A percentile compares a stretch with the other conserved stretches of the same genome.
These are phyloP conservation scores for Musa schizocarpa DNA, from an alignment of 176 grass and related monocot genomes.

Conservation along the genomic window DNA sequence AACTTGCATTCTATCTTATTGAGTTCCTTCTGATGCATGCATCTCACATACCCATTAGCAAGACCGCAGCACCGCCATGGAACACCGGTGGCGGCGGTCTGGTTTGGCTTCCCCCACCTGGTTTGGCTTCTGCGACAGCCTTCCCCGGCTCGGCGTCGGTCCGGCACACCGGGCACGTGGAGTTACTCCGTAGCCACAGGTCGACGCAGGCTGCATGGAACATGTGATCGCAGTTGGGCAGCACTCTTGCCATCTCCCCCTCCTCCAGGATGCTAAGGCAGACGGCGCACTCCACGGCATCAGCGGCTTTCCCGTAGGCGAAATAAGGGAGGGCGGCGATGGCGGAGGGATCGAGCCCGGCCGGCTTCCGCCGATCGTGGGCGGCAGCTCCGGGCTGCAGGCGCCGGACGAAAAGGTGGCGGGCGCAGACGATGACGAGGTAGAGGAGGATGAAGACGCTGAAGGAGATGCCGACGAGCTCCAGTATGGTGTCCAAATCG, in stretches of 20 bases:
- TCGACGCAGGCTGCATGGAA: not conserved
- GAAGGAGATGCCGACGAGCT: slow-evolving; percentile 31
- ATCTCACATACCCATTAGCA: no score
- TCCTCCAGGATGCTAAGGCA: not conserved
- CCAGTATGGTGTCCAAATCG: slow-evolving; percentile 28
- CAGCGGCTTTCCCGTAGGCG: slow-evolving; percentile 12
- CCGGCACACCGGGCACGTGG: not conserved
- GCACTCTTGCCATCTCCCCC: not conserved
- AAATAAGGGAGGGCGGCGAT: slow-evolving; percentile 55
- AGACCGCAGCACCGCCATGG: no score
- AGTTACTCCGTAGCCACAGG: not conserved
- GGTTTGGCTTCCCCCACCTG: no score
- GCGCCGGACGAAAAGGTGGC: slow-evolving; percentile 7
- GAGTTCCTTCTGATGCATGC: no score
- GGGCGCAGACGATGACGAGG: not conserved
- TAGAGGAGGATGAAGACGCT: not conserved
- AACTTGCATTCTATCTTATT: no score
- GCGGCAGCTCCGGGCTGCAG: no score
- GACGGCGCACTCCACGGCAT: not conserved
- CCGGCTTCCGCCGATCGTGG: not conserved
- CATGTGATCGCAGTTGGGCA: not conserved
- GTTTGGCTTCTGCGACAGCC: not conserved
- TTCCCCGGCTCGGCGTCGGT: not conserved
- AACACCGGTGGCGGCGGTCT: no score
- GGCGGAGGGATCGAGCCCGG: slow-evolving; percentile 41